Percentiles rank a stretch among this genome's conserved stretches.
Evolutionary conservation across 768 basidiomycete genomes (phyloP).

Genomic region (Pholiota microspora): DNA sequence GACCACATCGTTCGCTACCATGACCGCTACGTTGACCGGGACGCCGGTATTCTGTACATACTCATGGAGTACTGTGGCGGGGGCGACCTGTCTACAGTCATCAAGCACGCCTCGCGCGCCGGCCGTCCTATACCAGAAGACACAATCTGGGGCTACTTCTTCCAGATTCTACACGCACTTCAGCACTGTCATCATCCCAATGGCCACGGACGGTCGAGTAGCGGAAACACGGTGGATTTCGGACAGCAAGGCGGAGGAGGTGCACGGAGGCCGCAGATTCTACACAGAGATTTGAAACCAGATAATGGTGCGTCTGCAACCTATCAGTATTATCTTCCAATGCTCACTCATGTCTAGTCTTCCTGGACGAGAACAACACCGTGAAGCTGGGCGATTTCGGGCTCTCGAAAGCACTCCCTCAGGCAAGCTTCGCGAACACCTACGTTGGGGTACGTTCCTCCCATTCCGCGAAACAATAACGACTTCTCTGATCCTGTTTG

Average conservation of each 20-base stretch:
- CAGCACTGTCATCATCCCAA: constrained; percentile 91
- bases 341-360: constrained; percentile 51
- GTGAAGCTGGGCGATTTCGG: constrained; percentile 98
- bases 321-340: neutral
- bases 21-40: constrained; percentile 89
- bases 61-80: constrained; percentile 99
- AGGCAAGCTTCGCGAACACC: constrained; percentile 89
- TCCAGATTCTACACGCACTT: constrained; percentile 87
- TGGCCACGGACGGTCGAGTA: constrained; percentile 47
- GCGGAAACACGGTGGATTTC: constrained; percentile 26
- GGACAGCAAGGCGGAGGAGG: constrained; percentile 38
- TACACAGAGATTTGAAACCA: constrained; percentile 96
- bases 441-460: constrained; percentile 83
- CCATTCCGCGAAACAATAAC: neutral
- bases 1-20: constrained; percentile 96
- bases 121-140: constrained; percentile 84
- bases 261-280: constrained; percentile 66
- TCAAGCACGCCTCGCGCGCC: constrained; percentile 72
- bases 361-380: constrained; percentile 79
- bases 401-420: constrained; percentile 85
- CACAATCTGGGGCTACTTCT: constrained; percentile 93
- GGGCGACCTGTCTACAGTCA: constrained; percentile 87
- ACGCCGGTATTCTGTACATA: constrained; percentile 89
- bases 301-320: constrained; percentile 74
- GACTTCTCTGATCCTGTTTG: neutral